These are phyloP conservation scores for Alloteropsis angusta DNA, from an alignment of 202 grass and related monocot genomes.

Conservation along the genomic window DNA sequence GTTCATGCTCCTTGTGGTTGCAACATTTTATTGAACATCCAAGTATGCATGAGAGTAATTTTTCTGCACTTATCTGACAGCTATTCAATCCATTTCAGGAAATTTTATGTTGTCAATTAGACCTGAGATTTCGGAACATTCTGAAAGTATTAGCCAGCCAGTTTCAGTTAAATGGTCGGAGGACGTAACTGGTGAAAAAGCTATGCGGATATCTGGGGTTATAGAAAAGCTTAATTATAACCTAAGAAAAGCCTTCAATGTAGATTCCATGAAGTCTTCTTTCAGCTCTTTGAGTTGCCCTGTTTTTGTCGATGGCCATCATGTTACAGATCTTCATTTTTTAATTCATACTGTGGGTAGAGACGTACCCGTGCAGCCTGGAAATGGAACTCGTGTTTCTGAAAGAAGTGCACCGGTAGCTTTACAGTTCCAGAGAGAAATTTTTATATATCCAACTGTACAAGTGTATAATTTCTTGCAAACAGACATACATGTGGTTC, in stretches of 20 bases:
- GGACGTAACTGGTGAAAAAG: slow-evolving; percentile 60
- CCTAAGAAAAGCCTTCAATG: slow-evolving; percentile 60
- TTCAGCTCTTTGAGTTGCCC: slow-evolving; percentile 71
- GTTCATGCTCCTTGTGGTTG: neutral
- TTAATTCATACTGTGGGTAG: slow-evolving; percentile 62
- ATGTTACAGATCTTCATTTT: slow-evolving; percentile 67
- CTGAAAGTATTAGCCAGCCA: slow-evolving; percentile 26
- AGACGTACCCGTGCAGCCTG: slow-evolving; percentile 63
- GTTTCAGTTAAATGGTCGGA: slow-evolving; percentile 63
- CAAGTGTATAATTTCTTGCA: slow-evolving; percentile 86
- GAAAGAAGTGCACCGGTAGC: slow-evolving; percentile 43
- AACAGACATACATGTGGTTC: slow-evolving; percentile 50
- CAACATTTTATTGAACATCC: slow-evolving; percentile 4
- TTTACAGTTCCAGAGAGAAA: slow-evolving; percentile 66
- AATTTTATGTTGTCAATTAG: slow-evolving; percentile 77
- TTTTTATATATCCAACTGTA: slow-evolving; percentile 80
- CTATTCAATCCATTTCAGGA: slow-evolving; percentile 46
- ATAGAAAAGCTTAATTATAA: slow-evolving; percentile 69
- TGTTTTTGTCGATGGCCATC: slow-evolving; percentile 38
- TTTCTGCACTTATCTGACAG: neutral
- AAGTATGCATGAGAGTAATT: slow-evolving; percentile 14
- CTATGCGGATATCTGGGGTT: slow-evolving; percentile 50
- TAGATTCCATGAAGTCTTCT: slow-evolving; percentile 60
- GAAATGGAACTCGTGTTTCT: slow-evolving; percentile 32
- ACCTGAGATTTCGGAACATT: slow-evolving; percentile 45